Percentiles rank a stretch among this genome's conserved stretches.
Conservation (phyloP, 306 rosid genomes). For the Prunus mongolica region DNA sequence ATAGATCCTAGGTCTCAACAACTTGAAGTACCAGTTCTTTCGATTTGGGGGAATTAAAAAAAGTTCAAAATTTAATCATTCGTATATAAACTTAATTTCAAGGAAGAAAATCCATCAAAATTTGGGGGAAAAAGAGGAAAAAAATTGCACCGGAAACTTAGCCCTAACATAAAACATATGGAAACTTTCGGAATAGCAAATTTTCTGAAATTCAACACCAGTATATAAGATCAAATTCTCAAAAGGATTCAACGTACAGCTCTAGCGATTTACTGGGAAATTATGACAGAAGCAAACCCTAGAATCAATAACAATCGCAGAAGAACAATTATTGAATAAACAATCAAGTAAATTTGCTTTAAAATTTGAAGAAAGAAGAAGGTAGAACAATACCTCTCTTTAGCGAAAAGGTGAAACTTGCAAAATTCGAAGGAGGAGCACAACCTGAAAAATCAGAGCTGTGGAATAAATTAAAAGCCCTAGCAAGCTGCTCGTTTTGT, state of each 20-base stretch:
- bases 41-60: not conserved
- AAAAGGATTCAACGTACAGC: not conserved
- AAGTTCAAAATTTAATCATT: not conserved
- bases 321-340: not conserved
- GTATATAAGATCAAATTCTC: not conserved
- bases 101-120: not conserved
- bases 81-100: not conserved
- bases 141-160: not conserved
- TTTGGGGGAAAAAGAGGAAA: not conserved
- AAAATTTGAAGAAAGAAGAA: too few relatives aligned
- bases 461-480: not conserved
- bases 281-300: not conserved
- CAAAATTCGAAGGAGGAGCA: not conserved
- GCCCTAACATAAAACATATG: not conserved
- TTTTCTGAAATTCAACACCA: not conserved
- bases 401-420: not conserved
- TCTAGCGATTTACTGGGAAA: not conserved
- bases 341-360: not conserved
- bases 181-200: not conserved
- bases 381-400: not conserved
- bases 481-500: conserved; percentile 3
- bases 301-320: not conserved
- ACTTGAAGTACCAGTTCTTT: not conserved
- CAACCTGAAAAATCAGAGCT: not conserved
- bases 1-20: not conserved